Conservation (phyloP, 805 yeast species). For the Ogataea trehaloabstinens region DNA sequence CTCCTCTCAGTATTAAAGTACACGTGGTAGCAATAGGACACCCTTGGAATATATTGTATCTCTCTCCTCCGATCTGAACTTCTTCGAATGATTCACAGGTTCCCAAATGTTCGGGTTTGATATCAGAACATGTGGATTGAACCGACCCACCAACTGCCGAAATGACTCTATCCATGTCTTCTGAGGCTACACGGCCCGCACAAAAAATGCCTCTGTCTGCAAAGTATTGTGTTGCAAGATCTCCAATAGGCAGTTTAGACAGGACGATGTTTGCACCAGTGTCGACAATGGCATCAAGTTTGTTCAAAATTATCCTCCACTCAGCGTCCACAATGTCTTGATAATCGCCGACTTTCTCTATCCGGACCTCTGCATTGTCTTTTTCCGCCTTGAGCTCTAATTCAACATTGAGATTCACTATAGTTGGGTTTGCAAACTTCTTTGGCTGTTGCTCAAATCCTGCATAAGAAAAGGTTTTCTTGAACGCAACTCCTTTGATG, state of each 20-base stretch:
- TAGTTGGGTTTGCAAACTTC: slow-evolving; percentile 71
- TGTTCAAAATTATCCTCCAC: slow-evolving; percentile 89
- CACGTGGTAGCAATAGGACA: slow-evolving; percentile 92
- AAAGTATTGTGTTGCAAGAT: slow-evolving; percentile 96
- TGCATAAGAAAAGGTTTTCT: slow-evolving; percentile 95
- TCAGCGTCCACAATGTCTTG: slow-evolving; percentile 99
- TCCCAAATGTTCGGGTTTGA: slow-evolving; percentile 71
- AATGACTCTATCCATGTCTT: slow-evolving; percentile 89
- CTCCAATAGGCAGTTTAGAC: slow-evolving; percentile 95
- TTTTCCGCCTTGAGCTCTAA: slow-evolving; percentile 96
- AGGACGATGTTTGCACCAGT: slow-evolving; percentile 92
- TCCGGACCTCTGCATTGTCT: slow-evolving; percentile 97
- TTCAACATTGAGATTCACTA: slow-evolving; percentile 85
- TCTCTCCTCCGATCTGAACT: slow-evolving; percentile 91
- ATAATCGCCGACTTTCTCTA: slow-evolving; percentile 88
- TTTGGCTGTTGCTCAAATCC: slow-evolving; percentile 99
- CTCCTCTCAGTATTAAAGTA: slow-evolving; percentile 92
- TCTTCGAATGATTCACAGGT: slow-evolving; percentile 87
- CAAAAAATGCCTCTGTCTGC: slow-evolving; percentile 96
- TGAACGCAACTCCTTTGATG: slow-evolving; percentile 93
- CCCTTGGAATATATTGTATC: slow-evolving; percentile 90
- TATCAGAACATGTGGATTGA: slow-evolving; percentile 74
- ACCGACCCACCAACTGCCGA: slow-evolving; percentile 92
- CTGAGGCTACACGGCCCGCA: slow-evolving; percentile 90
- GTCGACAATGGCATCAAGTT: slow-evolving; percentile 75